These are phyloP conservation scores for Aspergillus carbonarius DNA, from an alignment of 2,329 filamentous ascomycete species.

Conservation along the genomic window DNA sequence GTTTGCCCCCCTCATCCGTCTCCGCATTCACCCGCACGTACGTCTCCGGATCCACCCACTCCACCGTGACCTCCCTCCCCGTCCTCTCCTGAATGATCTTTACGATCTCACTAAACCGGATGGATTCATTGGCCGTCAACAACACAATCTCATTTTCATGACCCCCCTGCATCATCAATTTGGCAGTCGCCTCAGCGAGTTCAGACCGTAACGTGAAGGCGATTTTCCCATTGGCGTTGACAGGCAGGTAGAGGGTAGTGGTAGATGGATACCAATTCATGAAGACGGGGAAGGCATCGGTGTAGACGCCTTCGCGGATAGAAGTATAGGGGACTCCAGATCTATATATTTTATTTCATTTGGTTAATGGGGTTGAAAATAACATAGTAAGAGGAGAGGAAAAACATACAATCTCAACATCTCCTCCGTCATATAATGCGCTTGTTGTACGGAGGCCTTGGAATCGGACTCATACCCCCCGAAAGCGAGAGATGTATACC, in stretches of 20 bases:
- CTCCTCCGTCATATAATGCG: constrained; percentile 59
- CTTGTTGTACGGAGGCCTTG: constrained; percentile 56
- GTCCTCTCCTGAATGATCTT: constrained; percentile 40
- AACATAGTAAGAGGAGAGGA: no score
- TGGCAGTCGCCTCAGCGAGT: constrained; percentile 56
- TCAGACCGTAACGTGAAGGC: constrained; percentile 55
- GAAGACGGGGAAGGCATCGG: constrained; percentile 61
- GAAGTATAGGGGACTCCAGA: constrained; percentile 52
- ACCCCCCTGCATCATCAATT: constrained; percentile 47
- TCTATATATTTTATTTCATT: no score
- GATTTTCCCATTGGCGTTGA: constrained; percentile 35
- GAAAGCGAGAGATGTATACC: constrained; percentile 62
- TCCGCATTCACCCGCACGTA: constrained; percentile 33
- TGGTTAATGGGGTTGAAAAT: no score
- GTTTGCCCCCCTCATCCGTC: constrained; percentile 40
- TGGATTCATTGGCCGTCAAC: constrained; percentile 39
- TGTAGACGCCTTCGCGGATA: constrained; percentile 60
- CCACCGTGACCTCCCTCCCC: constrained; percentile 30
- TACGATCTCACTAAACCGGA: constrained; percentile 38
- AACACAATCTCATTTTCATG: constrained; percentile 39
- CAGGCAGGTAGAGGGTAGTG: constrained; percentile 27
- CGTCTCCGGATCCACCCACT: constrained; percentile 36
- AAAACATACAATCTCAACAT: constrained; percentile 43
- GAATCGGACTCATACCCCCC: constrained; percentile 44
- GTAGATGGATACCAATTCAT: constrained; percentile 45